Evolutionary conservation across 495 filamentous ascomycete genomes (phyloP), one percentile per base, ranked within the genome.

Genomic region (Penicillium mononematosum): DNA sequence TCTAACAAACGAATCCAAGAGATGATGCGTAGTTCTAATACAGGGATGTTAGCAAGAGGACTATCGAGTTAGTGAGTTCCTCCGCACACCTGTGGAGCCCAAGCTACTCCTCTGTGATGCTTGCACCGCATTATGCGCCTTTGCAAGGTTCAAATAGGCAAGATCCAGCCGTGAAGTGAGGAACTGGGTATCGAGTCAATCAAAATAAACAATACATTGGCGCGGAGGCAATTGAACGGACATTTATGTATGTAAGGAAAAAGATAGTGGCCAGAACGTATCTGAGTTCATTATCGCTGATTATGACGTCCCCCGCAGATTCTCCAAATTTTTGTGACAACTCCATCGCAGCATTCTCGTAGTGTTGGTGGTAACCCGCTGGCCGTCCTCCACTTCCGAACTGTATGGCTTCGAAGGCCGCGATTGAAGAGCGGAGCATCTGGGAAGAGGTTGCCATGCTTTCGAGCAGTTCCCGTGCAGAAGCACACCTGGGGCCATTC

Each of bases 1-100:
- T 76, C 73, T 17, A 76, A 45, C 6, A 76, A 53, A 4, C 72
- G 65, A 22, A 75, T 56, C 73, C 73, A 75, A 27, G 69, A 68
- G 25, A 75, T 58, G 10, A 75, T 51, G 12, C 64, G 63, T 51
- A 61, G 58, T 36, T 73, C 67, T 52, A 34, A 29, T 42, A 32
- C 41, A 29, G 3, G 8, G 5, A 27, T 38, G 45, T 56, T 20
- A 53, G 31, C 14, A 45, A 10, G 32, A 31, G 17, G 12, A 31
- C 1, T 2, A 11, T 17, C 10, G 10, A 45, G 4, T 16, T 16
- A 17, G 34, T 1, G 5, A 24, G 5, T 3, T 27, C 22, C 27
- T 16, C 44, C 27, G 29, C 36, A 19, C 52, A 60, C 58, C 58
- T 5, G 58, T 60, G 6, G 55, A 48, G 24, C 58, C 49, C 2